These are phyloP conservation scores for Coniferiporia sulphurascens DNA, from an alignment of 1,284 basidiomycete species.

Conservation along the genomic window DNA sequence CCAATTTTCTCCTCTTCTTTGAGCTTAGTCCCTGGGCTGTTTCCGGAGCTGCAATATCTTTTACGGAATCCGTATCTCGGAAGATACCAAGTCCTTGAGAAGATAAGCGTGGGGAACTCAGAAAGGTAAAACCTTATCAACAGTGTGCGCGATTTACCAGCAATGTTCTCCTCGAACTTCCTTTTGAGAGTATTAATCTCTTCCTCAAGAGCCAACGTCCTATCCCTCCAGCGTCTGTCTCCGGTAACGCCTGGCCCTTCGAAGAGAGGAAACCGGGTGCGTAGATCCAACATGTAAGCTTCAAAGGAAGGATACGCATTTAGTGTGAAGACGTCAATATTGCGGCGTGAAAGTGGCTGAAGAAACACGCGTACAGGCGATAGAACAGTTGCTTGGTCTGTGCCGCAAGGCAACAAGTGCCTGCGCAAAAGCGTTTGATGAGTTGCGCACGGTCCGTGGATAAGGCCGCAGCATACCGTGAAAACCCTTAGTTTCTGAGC, in stretches of 20 bases:
- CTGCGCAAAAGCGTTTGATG: not conserved
- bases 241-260: not conserved
- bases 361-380: not conserved
- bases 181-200: constrained; percentile 12
- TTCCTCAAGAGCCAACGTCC: constrained; percentile 9
- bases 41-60: not conserved
- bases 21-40: not conserved
- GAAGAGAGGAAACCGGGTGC: constrained; percentile 1
- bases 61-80: not conserved
- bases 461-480: not conserved
- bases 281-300: constrained; percentile 14
- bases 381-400: constrained; percentile 5
- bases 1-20: constrained; percentile 11
- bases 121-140: not conserved
- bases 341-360: not conserved
- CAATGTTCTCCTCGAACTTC: constrained; percentile 5
- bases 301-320: not conserved
- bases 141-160: constrained; percentile 1
- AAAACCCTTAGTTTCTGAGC: not conserved
- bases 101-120: not conserved
- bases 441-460: not conserved
- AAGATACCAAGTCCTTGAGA: constrained; percentile 4
- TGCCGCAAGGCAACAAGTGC: constrained; percentile 5
- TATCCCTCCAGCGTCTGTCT: constrained; percentile 8
- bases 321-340: not conserved